A percentile compares a stretch with the other conserved stretches of the same genome.
These are phyloP conservation scores for Venturiaceae sp. DNA, from an alignment of 2,329 filamentous ascomycete species.

Conservation along the genomic window DNA sequence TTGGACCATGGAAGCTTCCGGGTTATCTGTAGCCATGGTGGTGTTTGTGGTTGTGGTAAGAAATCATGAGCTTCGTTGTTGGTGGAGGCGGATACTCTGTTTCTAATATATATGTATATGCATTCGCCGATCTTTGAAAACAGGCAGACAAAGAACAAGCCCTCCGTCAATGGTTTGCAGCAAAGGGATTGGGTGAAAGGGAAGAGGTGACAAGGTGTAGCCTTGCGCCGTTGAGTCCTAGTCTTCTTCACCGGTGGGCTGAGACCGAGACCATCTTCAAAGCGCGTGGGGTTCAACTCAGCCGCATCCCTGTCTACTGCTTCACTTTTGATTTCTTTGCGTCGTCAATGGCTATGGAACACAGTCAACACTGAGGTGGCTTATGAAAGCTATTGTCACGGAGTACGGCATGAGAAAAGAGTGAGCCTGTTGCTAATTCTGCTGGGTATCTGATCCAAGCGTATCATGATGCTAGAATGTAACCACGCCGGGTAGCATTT, in stretches of 20 bases:
- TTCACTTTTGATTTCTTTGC: neutral
- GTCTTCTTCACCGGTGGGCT: neutral
- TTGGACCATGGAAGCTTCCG: neutral
- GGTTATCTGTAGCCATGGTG: neutral
- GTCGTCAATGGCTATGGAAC: neutral
- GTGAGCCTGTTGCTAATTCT: neutral
- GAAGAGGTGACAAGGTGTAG: neutral
- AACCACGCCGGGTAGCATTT: neutral
- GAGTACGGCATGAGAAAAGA: neutral
- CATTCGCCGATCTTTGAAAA: no score
- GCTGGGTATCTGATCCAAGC: constrained; percentile 1
- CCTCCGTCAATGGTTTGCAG: neutral
- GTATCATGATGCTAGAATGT: neutral
- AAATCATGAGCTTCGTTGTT: neutral
- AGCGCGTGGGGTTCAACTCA: no score
- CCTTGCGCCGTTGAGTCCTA: neutral
- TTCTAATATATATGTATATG: neutral
- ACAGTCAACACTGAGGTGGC: no score
- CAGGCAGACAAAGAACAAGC: neutral
- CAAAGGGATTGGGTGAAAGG: no score
- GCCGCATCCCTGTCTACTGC: neutral
- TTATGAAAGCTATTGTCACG: no score
- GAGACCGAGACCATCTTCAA: no score
- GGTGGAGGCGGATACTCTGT: neutral
- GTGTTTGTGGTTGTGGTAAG: neutral